A percentile compares a stretch with the other conserved stretches of the same genome.
Conservation (phyloP, 164 flowering plant genomes). For the Aristolochia fimbriata region DNA sequence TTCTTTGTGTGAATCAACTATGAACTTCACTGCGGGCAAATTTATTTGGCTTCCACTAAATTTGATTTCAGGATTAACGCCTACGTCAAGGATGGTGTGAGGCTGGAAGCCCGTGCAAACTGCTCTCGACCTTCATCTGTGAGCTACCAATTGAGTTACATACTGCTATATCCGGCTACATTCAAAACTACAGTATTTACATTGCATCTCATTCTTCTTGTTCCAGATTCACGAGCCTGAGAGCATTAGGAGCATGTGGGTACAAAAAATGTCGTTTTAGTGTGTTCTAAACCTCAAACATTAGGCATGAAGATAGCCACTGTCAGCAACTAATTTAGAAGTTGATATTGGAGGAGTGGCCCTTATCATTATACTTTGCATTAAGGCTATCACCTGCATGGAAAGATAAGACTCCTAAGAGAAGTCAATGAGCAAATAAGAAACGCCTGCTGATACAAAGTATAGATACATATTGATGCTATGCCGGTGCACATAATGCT, state of each 20-base stretch:
- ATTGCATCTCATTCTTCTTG: too few species aligned
- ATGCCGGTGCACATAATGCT: constrained; percentile 46
- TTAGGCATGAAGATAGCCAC: constrained; percentile 14
- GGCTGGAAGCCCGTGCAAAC: too few species aligned
- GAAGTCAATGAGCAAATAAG: not conserved
- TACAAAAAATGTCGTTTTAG: not conserved
- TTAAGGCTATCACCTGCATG: constrained; percentile 65
- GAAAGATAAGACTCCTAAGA: not conserved
- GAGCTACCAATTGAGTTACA: too few species aligned
- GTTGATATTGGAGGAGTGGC: constrained; percentile 21
- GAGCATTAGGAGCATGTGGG: not conserved
- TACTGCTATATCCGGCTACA: too few species aligned
- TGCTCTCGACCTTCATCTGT: too few species aligned
- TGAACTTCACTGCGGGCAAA: too few species aligned
- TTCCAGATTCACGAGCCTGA: too few species aligned
- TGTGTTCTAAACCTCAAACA: not conserved
- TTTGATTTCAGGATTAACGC: too few species aligned
- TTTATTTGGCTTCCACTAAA: too few species aligned
- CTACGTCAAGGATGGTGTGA: too few species aligned
- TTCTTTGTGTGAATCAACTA: too few species aligned
- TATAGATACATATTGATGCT: constrained; percentile 37
- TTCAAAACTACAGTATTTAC: too few species aligned
- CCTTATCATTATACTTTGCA: constrained; percentile 53
- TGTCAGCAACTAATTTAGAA: constrained; percentile 10
- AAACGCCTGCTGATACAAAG: not conserved